phyloP scores from a whole-genome alignment of 768 basidiomycete genomes.

The Xerocomellus dryophilus region DNA sequence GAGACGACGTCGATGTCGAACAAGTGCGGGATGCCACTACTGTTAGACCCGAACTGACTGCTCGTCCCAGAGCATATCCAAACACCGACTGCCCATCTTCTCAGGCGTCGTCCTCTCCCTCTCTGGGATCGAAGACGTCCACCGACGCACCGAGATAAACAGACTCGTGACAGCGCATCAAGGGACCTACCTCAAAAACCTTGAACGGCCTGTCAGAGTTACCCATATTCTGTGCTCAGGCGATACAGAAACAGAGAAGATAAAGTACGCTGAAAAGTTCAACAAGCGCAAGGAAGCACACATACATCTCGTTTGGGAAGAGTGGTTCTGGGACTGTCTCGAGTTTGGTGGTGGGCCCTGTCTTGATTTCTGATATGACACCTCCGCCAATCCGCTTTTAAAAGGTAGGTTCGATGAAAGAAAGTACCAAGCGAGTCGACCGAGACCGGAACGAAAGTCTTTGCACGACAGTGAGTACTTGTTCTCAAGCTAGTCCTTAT shows the following conservation, averaged over 20 bases:
- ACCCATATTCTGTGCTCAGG: slow-evolving; percentile 84
- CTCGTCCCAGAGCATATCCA: slow-evolving; percentile 51
- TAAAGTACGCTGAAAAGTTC: slow-evolving; percentile 74
- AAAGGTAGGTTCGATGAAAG: slow-evolving; percentile 64
- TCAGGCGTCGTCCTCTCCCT: slow-evolving; percentile 64
- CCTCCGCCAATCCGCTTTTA: not conserved
- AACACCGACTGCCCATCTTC: slow-evolving; percentile 72
- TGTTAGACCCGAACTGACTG: not conserved
- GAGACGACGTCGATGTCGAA: slow-evolving; percentile 71
- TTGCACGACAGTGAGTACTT: slow-evolving; percentile 20
- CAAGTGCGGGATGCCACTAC: slow-evolving; percentile 41
- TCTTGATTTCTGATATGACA: not conserved
- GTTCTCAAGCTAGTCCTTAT: not conserved
- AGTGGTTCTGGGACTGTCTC: slow-evolving; percentile 95
- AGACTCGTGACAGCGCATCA: slow-evolving; percentile 54
- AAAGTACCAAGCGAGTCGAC: slow-evolving; percentile 54
- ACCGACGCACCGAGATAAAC: slow-evolving; percentile 60
- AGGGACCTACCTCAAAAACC: slow-evolving; percentile 68
- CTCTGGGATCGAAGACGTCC: slow-evolving; percentile 69
- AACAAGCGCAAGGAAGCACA: slow-evolving; percentile 65
- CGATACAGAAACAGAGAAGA: slow-evolving; percentile 67
- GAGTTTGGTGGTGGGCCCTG: slow-evolving; percentile 57
- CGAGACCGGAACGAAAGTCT: slow-evolving; percentile 55
- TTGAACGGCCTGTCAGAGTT: slow-evolving; percentile 74
- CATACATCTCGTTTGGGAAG: slow-evolving; percentile 86